Evolutionary conservation across 129 eudicot genomes (phyloP).

Genomic region (Lactuca sativa): DNA sequence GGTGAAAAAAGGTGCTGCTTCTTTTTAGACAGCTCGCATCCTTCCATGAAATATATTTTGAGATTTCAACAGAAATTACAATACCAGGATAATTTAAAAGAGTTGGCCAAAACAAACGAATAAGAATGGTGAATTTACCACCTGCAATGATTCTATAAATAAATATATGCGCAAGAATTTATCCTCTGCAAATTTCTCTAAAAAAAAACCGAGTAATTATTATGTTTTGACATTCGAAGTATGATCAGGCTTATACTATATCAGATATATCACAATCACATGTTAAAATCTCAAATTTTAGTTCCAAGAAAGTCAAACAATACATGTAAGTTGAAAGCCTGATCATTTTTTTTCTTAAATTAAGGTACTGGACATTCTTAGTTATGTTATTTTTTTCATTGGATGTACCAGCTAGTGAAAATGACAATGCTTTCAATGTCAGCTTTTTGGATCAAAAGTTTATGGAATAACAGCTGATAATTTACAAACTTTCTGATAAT

Average conservation of each 20-base stretch:
- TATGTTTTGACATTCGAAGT: no score
- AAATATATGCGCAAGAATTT: no score
- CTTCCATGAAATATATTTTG: no score
- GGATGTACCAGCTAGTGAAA: slow-evolving; percentile 8
- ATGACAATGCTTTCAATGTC: background rate
- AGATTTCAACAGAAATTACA: no score
- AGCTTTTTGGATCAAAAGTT: background rate
- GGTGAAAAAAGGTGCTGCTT: no score
- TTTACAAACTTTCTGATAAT: background rate
- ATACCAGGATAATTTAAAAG: no score
- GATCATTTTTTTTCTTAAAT: slow-evolving; percentile 11
- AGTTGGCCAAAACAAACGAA: no score
- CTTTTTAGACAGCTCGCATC: no score
- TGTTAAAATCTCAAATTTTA: slow-evolving; percentile 37
- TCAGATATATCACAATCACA: slow-evolving; percentile 18
- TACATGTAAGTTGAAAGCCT: slow-evolving; percentile 13
- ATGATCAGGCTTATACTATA: no score
- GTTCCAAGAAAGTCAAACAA: slow-evolving; percentile 19
- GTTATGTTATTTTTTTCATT: background rate
- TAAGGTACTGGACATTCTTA: background rate
- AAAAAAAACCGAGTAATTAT: background rate
- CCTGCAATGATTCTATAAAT: no score
- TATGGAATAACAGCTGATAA: background rate
- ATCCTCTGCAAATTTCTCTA: no score
- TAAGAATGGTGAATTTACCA: no score